Evolutionary conservation across 192 early-diverging fungal species (phyloP), one percentile per base, ranked within the genome.

Genomic region (Coemansia sp.): DNA sequence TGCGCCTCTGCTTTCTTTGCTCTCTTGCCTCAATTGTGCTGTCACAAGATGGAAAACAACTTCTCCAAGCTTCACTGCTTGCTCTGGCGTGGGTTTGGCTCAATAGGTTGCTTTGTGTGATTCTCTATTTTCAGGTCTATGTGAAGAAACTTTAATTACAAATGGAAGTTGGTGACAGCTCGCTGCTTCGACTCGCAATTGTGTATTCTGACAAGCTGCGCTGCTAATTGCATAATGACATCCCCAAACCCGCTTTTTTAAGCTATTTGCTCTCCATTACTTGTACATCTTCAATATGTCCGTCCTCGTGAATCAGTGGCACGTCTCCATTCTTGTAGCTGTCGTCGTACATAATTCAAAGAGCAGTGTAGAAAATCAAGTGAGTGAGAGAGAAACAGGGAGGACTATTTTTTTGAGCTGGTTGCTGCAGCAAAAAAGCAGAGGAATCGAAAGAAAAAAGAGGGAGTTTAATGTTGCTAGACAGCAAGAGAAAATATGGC

Each of bases 201-300:
- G 56, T 37, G 56, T 37, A 58, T 36, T 58, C n/a, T 34, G 33
- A 34, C 56, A 37, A 37, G 56, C n/a, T 37, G 26, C 26, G 55
- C 31, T 35, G 55, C 55, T 16, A 58, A 58, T 58, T 58, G 56
- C 56, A 58, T 58, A 58, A 58, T 58, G 16, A n/a, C 56, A 37
- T 21, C 13, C 2, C 5, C 9, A 11, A 2, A 16, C 23, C n/a
- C 34, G 5, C 8, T 14, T 13, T 14, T 26, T 4, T 13, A 1
- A 26, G 56, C 56, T 58, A 58, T 11, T 58, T 58, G 5, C 56
- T 34, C n/a, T 36, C 56, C 9, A 58, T 36, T 58, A 58, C 56
- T 34, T 34, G 34, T 11, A 58, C 56, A 20, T 58, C 56, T 9
- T 58, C 56, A 20, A 58, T 31, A 34, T 37, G n/a, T 37, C 56